Conservation (phyloP, 2,329 filamentous ascomycete genomes). For the Xylariaceae sp. region DNA sequence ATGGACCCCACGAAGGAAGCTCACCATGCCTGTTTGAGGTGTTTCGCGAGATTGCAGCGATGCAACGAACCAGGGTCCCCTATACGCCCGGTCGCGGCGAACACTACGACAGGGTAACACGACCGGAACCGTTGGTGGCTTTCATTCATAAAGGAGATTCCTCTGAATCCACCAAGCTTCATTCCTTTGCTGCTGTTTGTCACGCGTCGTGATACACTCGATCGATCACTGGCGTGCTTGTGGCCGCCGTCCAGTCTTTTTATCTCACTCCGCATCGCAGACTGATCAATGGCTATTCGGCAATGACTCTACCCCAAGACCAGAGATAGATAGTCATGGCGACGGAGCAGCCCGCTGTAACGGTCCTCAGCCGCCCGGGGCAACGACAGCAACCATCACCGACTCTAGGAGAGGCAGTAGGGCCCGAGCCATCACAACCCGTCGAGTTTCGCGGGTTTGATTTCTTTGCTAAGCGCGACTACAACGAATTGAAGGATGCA, state of each 20-base stretch:
- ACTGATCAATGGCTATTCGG: constrained; percentile 21
- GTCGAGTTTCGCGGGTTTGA: constrained; percentile 43
- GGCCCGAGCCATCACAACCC: constrained; percentile 17
- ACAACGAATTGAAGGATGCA: constrained; percentile 39
- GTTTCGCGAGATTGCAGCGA: constrained; percentile 24
- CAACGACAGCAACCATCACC: constrained; percentile 23
- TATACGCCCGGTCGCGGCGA: background rate
- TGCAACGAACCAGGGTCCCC: constrained; percentile 22
- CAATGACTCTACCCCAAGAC: constrained; percentile 28
- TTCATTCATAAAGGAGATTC: constrained; percentile 16
- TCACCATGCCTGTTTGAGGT: background rate
- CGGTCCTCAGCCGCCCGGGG: constrained; percentile 25
- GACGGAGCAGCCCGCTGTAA: constrained; percentile 26
- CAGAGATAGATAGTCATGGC: constrained; percentile 33
- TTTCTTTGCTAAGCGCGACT: constrained; percentile 42
- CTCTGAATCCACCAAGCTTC: constrained; percentile 2
- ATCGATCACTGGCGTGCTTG: constrained; percentile 19
- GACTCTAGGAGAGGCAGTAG: constrained; percentile 6
- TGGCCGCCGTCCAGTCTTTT: constrained; percentile 37
- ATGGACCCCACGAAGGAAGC: constrained; percentile 9
- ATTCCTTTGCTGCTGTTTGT: constrained; percentile 3
- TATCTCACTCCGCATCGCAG: background rate
- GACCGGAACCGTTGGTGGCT: constrained; percentile 11
- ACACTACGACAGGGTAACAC: constrained; percentile 6
- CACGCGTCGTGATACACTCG: constrained; percentile 1